phyloP scores from a whole-genome alignment of 176 grass and related monocot genomes.

The Cymbopogon citratus region DNA sequence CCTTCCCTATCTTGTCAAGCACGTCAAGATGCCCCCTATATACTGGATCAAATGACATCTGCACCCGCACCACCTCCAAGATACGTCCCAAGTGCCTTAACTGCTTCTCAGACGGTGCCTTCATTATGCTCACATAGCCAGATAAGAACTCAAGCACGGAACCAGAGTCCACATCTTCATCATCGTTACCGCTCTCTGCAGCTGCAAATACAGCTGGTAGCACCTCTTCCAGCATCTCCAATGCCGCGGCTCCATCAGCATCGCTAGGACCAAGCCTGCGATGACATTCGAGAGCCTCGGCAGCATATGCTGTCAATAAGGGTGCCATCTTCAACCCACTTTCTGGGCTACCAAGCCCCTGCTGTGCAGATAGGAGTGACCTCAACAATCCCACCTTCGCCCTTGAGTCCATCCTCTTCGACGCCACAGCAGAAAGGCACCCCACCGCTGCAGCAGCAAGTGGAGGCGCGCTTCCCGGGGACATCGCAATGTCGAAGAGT shows the following conservation, averaged over 20 bases:
- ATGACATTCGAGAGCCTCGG: constrained; percentile 70
- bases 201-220: constrained; percentile 78
- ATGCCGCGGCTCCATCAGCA: constrained; percentile 44
- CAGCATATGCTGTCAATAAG: constrained; percentile 62
- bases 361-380: constrained; percentile 43
- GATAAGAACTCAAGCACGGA: constrained; percentile 81
- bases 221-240: constrained; percentile 77
- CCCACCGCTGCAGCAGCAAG: constrained; percentile 58
- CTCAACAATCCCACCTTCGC: constrained; percentile 71
- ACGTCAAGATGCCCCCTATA: constrained; percentile 79
- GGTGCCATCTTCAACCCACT: constrained; percentile 59
- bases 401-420: constrained; percentile 75
- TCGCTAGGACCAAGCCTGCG: constrained; percentile 55
- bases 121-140: constrained; percentile 70
- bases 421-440: constrained; percentile 71
- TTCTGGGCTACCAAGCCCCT: constrained; percentile 48
- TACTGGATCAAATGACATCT: constrained; percentile 69
- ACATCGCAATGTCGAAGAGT: constrained; percentile 75
- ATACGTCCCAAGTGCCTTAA: constrained; percentile 56
- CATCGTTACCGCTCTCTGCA: constrained; percentile 51
- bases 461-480: constrained; percentile 35
- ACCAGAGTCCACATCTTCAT: constrained; percentile 60
- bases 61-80: constrained; percentile 63
- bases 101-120: constrained; percentile 73
- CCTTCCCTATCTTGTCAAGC: constrained; percentile 84